Evolutionary conservation across 108 stramenopile species (phyloP).

Genomic region (Nitzschia putrida): DNA sequence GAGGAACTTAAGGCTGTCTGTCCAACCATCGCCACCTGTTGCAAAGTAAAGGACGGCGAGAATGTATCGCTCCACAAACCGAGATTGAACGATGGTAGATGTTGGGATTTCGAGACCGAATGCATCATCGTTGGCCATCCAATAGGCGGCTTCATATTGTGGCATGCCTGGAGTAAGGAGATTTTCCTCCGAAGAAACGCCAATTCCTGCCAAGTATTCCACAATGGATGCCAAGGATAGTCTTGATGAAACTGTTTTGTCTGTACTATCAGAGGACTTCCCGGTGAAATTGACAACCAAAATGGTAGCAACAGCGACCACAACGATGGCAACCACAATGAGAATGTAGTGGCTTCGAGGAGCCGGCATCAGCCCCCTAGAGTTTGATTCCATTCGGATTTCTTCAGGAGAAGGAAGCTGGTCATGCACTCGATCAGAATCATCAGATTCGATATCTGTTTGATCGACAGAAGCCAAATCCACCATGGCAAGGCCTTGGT

Average conservation of each 20-base stretch:
- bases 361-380: neutral
- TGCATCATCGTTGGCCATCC: conserved; percentile 30
- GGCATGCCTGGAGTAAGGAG: conserved; percentile 10
- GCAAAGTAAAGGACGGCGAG: conserved; percentile 40
- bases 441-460: no score
- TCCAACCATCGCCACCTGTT: conserved; percentile 30
- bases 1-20: conserved; percentile 17
- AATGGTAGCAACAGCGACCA: conserved; percentile 7
- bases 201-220: neutral
- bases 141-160: conserved; percentile 8
- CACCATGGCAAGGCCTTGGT: no score
- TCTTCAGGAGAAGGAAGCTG: conserved; percentile 32
- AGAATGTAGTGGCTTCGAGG: conserved; percentile 1
- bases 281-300: neutral
- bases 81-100: neutral
- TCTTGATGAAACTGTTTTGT: neutral
- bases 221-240: conserved; percentile 3
- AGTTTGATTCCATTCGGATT: neutral
- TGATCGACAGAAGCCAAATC: no score
- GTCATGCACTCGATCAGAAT: conserved; percentile 9
- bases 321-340: conserved; percentile 5
- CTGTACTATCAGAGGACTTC: neutral
- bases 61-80: conserved; percentile 32
- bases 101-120: neutral
- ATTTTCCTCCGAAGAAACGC: conserved; percentile 1